phyloP scores from a whole-genome alignment of 768 basidiomycete genomes.

The Lentinula edodes region DNA sequence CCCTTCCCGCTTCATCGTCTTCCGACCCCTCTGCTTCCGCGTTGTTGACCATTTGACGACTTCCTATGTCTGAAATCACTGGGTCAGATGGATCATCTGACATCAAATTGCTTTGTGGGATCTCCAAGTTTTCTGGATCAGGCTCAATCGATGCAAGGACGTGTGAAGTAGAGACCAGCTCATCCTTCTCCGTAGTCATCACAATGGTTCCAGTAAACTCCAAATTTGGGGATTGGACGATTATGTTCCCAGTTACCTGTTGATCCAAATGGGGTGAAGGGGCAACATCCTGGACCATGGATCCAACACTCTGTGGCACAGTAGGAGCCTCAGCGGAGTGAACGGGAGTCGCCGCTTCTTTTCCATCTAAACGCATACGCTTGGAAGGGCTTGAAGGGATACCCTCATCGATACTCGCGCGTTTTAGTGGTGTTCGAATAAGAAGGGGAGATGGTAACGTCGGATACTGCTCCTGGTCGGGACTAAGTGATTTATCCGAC shows the following conservation, averaged over 20 bases:
- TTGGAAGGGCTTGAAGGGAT: neutral
- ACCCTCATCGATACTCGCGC: neutral
- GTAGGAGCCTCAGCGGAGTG: neutral
- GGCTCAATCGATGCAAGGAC: neutral
- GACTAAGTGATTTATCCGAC: slow-evolving; percentile 4
- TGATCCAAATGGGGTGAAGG: no score
- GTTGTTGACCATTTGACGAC: neutral
- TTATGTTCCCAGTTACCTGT: no score
- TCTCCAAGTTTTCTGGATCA: neutral
- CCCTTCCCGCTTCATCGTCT: neutral
- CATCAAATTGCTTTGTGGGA: neutral
- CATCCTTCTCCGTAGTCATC: neutral
- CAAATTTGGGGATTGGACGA: no score
- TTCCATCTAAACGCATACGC: neutral
- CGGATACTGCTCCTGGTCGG: neutral
- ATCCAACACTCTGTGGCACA: neutral
- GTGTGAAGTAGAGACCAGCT: neutral
- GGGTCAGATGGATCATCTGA: neutral
- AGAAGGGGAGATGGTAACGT: neutral
- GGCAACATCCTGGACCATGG: neutral
- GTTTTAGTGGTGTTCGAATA: neutral
- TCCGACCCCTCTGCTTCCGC: neutral
- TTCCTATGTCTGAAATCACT: neutral
- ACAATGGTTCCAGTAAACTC: no score
- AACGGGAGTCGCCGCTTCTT: neutral